Evolutionary conservation across 2,329 filamentous ascomycete species (phyloP).

Genomic region (Drechslera avenae): DNA sequence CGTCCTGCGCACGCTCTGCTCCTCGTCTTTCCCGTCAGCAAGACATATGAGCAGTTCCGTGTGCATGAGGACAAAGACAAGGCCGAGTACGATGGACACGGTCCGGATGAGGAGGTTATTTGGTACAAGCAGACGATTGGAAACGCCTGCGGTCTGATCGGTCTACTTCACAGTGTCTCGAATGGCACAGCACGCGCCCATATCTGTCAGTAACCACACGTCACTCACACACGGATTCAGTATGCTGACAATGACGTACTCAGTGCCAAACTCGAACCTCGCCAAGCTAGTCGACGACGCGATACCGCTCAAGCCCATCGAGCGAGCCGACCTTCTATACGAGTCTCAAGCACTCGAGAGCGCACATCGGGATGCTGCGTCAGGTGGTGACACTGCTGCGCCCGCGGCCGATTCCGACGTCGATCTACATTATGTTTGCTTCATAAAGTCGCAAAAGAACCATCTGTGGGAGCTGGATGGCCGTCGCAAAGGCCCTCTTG

Average conservation of each 20-base stretch:
- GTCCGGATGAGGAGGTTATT: slow-evolving; percentile 73
- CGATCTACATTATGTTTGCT: slow-evolving; percentile 96
- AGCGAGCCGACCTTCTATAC: slow-evolving; percentile 77
- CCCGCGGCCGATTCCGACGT: slow-evolving; percentile 79
- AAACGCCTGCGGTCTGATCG: slow-evolving; percentile 93
- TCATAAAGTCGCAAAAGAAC: slow-evolving; percentile 76
- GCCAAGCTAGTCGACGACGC: slow-evolving; percentile 70
- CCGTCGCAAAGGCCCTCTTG: slow-evolving; percentile 71
- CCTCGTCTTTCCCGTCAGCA: slow-evolving; percentile 86
- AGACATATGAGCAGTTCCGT: slow-evolving; percentile 78
- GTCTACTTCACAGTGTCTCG: slow-evolving; percentile 78
- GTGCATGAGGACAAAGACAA: slow-evolving; percentile 70
- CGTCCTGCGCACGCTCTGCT: slow-evolving; percentile 87
- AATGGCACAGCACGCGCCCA: slow-evolving; percentile 72
- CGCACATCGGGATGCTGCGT: slow-evolving; percentile 79
- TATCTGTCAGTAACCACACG: slow-evolving; percentile 32
- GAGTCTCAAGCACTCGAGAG: slow-evolving; percentile 73
- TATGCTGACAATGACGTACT: slow-evolving; percentile 20
- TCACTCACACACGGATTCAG: neutral
- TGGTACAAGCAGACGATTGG: slow-evolving; percentile 98
- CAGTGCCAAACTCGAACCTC: slow-evolving; percentile 61
- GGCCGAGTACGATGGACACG: slow-evolving; percentile 69
- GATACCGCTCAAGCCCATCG: slow-evolving; percentile 68
- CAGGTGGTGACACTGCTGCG: slow-evolving; percentile 75
- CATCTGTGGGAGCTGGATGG: slow-evolving; percentile 83